Base-by-base conservation (phyloP, 176 grass and related monocot genomes). In the Neostapfia colusana region DNA sequence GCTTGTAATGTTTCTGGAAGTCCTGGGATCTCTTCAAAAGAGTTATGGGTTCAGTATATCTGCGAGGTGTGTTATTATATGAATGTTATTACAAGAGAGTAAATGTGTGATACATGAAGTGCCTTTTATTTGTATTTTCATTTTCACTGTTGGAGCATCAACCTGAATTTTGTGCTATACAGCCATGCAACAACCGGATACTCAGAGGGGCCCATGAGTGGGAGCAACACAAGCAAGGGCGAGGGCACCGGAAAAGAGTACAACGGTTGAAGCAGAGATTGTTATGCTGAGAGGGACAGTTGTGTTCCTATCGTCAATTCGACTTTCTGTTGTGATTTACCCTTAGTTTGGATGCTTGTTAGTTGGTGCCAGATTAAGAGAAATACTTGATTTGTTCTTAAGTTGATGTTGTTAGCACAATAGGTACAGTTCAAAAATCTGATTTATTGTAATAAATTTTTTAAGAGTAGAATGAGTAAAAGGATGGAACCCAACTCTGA, bases 191-290 rank as follows among this genome's bases (percentile, higher is more conserved):
- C 75, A 98, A 90, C 65, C 79, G 87, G 20, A 66, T 94, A 9
- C 82, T 98, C 42, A 68, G 89, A 86, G 95, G 95, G 14, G 75
- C 76, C 7, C 89, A 92, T 34, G 95, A 98, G 49, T 92, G 95
- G 95, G 91, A 94, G 63, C 76, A 98, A 61, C 95, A 94, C 89
- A 98, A 67, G 63, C 84, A 88, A 86, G 95, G 91, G 4, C 82
- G 87, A 71, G 53, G 85, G 20, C 91, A 98, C 78, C 67, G 91
- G 21, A 98, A 90, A 76, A 88, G 91, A 86, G 73, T 82, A n/a
- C 79, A 83, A 31, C 58, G 80, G 10, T 43, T 92, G 35, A 97
- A 88, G 55, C 86, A 84, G 81, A 89, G 46, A 43, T 43, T 43
- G 41, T 12, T 43, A 40, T 12, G 0, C 12, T 43, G 41, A 43